Conservation (phyloP, 805 yeast species). For the Yamadazyma akitaensis region DNA sequence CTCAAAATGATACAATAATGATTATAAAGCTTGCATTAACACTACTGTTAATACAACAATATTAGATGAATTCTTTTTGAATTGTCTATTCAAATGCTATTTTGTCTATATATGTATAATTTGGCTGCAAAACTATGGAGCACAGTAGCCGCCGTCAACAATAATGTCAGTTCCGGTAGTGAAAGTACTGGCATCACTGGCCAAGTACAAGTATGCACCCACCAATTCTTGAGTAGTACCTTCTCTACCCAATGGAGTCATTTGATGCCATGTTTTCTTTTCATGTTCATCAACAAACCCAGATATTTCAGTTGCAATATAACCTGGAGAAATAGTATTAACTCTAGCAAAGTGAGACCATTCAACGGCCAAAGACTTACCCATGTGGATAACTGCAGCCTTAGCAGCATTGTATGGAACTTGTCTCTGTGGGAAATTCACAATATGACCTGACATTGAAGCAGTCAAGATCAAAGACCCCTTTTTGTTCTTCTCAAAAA, state of each 20-base stretch:
- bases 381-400: constrained; percentile 43
- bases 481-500: constrained; percentile 36
- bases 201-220: constrained; percentile 46
- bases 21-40: no score
- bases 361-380: constrained; percentile 44
- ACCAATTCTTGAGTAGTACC: constrained; percentile 41
- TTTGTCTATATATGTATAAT: no score
- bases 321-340: constrained; percentile 43
- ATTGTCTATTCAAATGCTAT: background rate
- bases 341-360: constrained; percentile 48
- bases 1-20: no score
- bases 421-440: constrained; percentile 43
- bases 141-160: constrained; percentile 47
- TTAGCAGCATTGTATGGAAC: constrained; percentile 48
- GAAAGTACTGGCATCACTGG: constrained; percentile 42
- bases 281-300: constrained; percentile 32
- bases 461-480: constrained; percentile 46
- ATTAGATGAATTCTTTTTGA: no score
- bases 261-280: constrained; percentile 36
- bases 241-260: constrained; percentile 47
- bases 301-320: constrained; percentile 39
- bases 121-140: constrained; percentile 16
- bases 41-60: no score
- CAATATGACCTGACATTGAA: constrained; percentile 48
- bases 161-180: constrained; percentile 44